A percentile compares a stretch with the other conserved stretches of the same genome.
Conservation (phyloP, 2,329 filamentous ascomycete species). For the Nectriaceae sp. region DNA sequence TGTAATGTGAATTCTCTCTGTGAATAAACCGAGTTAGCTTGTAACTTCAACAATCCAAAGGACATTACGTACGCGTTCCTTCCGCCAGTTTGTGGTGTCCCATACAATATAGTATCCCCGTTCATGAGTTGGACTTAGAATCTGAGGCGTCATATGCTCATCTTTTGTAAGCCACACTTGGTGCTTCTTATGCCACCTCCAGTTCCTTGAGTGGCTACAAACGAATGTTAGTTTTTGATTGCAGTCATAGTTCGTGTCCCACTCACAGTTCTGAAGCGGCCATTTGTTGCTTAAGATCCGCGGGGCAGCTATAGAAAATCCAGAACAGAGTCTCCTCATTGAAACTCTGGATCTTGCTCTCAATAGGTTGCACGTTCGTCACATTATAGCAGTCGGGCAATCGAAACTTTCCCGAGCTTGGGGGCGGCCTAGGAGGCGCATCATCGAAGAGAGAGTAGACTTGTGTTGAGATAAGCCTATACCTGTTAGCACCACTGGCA, state of each 20-base stretch:
- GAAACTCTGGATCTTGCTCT: slow-evolving; percentile 66
- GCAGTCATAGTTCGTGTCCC: not conserved
- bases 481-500: slow-evolving; percentile 16
- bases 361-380: slow-evolving; percentile 65
- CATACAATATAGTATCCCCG: slow-evolving; percentile 69
- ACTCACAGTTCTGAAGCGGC: slow-evolving; percentile 64
- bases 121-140: slow-evolving; percentile 59
- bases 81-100: slow-evolving; percentile 63
- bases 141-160: slow-evolving; percentile 63
- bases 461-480: slow-evolving; percentile 58
- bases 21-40: slow-evolving; percentile 6
- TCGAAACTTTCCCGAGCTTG: slow-evolving; percentile 52
- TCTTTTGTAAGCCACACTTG: slow-evolving; percentile 70
- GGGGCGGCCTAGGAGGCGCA: slow-evolving; percentile 56
- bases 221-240: no score
- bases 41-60: not conserved
- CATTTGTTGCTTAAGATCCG: slow-evolving; percentile 63
- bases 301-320: slow-evolving; percentile 69
- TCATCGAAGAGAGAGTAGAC: slow-evolving; percentile 64
- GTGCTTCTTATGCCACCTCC: slow-evolving; percentile 69
- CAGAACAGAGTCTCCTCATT: slow-evolving; percentile 70
- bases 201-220: slow-evolving; percentile 62
- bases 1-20: slow-evolving; percentile 63
- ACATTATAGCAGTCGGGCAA: slow-evolving; percentile 69
- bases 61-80: slow-evolving; percentile 57